Base-by-base conservation (phyloP, 129 eudicot species). In the Helichrysum umbraculigerum region DNA sequence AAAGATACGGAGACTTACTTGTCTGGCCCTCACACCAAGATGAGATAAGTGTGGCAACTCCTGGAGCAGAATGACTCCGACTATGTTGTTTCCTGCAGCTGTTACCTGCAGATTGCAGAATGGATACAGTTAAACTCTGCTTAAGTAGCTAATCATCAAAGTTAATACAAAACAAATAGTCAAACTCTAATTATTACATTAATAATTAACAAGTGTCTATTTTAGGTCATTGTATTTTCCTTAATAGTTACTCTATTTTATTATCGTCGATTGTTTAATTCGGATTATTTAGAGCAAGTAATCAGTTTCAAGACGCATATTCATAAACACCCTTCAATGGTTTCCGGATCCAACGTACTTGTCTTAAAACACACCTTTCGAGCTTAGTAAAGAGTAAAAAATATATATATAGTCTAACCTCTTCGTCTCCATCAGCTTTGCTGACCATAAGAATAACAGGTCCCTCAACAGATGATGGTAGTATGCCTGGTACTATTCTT, bases 21-120 rank as follows among this genome's bases (percentile, higher is more conserved):
- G 98, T 10, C 98, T 93, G 62, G 98, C 98, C 72, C 98, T 72
- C 42, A 94, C 98, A 75, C 98, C 97, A 73, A 94, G 98, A 91
- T 94, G 98, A 67, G 98, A 94, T 68, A 94, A 84, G 87, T 94
- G 98, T 68, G 98, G 98, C 71, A 94, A 85, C 86, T 94, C 98
- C 82, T 94, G 97, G 76, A 94, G 87, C 59, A 94, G 96, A 71
- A 94, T 79, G 61, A 94, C 93, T 81, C 98, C 98, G 16, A 82
- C 87, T 80, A 94, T 87, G 68, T 91, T 91, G 74, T 85, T 79
- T 41, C 98, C 98, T 3, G 98, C 97, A 72, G 97, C 98, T 16
- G 98, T 91, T 60, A 94, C 98, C 98, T 93, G 87, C 57, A 77
- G 33, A 78, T 74, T 33, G 44, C 47, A 62, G 42, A 2, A 51